phyloP scores from a whole-genome alignment of 1,284 basidiomycete genomes.

The Fomitopsis schrenkii region DNA sequence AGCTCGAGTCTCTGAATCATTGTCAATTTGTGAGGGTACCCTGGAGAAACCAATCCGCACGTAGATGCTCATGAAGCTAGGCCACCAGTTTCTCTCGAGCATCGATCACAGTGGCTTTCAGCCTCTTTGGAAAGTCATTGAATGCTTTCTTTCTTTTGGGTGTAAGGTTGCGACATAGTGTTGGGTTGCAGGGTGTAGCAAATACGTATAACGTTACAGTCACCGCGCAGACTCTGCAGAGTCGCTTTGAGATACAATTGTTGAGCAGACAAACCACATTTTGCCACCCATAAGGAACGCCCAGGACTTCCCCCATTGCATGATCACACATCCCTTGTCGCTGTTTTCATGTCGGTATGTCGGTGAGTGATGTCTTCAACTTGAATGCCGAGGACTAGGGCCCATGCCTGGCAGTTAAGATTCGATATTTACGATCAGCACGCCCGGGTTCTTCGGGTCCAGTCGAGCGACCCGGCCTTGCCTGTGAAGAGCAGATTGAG shows the following conservation, averaged over 20 bases:
- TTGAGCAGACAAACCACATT: not conserved
- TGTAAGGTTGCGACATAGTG: too few species aligned
- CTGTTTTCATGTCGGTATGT: slow-evolving; percentile 47
- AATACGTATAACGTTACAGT: not conserved
- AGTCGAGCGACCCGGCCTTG: slow-evolving; percentile 73
- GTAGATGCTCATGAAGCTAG: too few species aligned
- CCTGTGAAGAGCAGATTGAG: slow-evolving; percentile 30
- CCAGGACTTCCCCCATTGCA: slow-evolving; percentile 40
- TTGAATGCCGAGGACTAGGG: slow-evolving; percentile 36
- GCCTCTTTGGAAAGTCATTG: too few species aligned
- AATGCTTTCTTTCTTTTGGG: too few species aligned
- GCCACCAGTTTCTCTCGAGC: too few species aligned
- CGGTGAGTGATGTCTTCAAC: slow-evolving; percentile 57
- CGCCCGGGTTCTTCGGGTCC: slow-evolving; percentile 83
- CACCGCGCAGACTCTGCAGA: not conserved
- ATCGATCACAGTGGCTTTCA: too few species aligned
- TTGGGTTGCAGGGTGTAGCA: not conserved
- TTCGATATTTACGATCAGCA: slow-evolving; percentile 78
- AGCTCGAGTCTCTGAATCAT: too few species aligned
- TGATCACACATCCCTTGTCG: slow-evolving; percentile 62
- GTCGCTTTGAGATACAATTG: not conserved
- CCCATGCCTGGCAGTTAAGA: slow-evolving; percentile 38
- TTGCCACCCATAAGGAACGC: not conserved
- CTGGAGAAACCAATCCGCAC: too few species aligned
- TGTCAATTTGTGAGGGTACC: too few species aligned